Evolutionary conservation across 352 stramenopile genomes (phyloP), one percentile per base, ranked within the genome.

Genomic region (Phytopythium montanum): DNA sequence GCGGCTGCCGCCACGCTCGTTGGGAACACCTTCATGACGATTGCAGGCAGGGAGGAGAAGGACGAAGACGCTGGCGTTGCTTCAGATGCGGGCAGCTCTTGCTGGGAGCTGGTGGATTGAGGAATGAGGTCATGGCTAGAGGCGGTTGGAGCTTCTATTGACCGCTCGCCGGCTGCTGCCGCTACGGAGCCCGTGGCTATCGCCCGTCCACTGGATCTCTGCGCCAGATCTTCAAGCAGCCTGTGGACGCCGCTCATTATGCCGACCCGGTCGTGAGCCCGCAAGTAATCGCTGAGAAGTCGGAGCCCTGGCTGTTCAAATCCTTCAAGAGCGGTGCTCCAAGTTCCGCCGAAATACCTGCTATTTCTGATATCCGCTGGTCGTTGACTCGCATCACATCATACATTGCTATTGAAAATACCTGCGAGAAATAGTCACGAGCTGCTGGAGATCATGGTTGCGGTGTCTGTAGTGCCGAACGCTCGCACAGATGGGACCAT

Each of bases 1-100:
- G 38, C 38, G 6, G 34, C 53, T 2, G 38, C 34, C 53, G 38
- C 28, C 34, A 58, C 36, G 53, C 53, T 58, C n/a, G 53, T 58
- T 14, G 53, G 53, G 23, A 58, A 58, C 25, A 58, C 19, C 53
- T 58, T 58, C 53, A 58, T 58, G 34, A 28, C 34, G 26, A 50
- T 56, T 23, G 31, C 31, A 25, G n/a, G 28, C 21, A 56, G 51
- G 13, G 31, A 56, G 7, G 45, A 34, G 25, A 13, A 21, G 25
- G 45, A 7, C 31, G 31, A 41, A 41, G 14, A 45, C 18, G 39
- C 13, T 4, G 39, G 6, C 2, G 39, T 45, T 19, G 19, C 39
- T 34, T 21, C 25, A 12, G 25, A n/a, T 41, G 18, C 29, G 31
- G 33, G 33, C 28, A 5, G 33, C 1, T 54, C 25, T 54, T 16